Conservation (phyloP, 805 yeast species). For the Saccharomyces paradoxus region DNA sequence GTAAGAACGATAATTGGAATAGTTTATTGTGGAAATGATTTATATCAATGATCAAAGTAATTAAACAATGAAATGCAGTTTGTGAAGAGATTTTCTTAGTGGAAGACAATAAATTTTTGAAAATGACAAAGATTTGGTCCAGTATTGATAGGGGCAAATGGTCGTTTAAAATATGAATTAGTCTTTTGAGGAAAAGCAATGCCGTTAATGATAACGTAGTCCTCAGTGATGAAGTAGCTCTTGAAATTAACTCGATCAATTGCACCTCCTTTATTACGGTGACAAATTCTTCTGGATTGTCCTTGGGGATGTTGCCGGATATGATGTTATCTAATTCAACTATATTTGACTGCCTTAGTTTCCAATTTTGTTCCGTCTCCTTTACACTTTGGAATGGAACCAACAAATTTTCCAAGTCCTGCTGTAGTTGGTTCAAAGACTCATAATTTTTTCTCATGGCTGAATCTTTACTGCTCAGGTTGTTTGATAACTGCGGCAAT, state of each 20-base stretch:
- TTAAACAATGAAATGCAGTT: slow-evolving; percentile 32
- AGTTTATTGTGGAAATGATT: slow-evolving; percentile 42
- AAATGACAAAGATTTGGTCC: slow-evolving; percentile 29
- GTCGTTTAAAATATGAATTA: slow-evolving; percentile 25
- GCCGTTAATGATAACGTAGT: slow-evolving; percentile 75
- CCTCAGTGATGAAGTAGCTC: slow-evolving; percentile 64
- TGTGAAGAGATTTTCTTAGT: slow-evolving; percentile 33
- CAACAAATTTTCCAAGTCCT: slow-evolving; percentile 23
- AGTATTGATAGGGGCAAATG: slow-evolving; percentile 25
- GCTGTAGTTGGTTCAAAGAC: slow-evolving; percentile 14
- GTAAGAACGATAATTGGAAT: slow-evolving; percentile 40
- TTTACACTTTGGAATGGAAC: slow-evolving; percentile 49
- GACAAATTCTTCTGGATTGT: slow-evolving; percentile 34
- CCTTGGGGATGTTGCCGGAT: slow-evolving; percentile 44
- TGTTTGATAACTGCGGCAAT: slow-evolving; percentile 10
- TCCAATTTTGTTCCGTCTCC: slow-evolving; percentile 90
- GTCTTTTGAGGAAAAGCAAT: slow-evolving; percentile 69
- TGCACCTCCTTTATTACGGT: slow-evolving; percentile 29
- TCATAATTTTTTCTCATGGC: slow-evolving; percentile 1
- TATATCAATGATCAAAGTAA: slow-evolving; percentile 49
- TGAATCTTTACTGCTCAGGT: not conserved
- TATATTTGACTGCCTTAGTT: slow-evolving; percentile 54
- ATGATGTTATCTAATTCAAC: slow-evolving; percentile 42
- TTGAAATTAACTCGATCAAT: slow-evolving; percentile 53
- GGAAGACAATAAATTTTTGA: slow-evolving; percentile 31